phyloP scores from a whole-genome alignment of 2,329 filamentous ascomycete genomes.

The Venturia carpophila region DNA sequence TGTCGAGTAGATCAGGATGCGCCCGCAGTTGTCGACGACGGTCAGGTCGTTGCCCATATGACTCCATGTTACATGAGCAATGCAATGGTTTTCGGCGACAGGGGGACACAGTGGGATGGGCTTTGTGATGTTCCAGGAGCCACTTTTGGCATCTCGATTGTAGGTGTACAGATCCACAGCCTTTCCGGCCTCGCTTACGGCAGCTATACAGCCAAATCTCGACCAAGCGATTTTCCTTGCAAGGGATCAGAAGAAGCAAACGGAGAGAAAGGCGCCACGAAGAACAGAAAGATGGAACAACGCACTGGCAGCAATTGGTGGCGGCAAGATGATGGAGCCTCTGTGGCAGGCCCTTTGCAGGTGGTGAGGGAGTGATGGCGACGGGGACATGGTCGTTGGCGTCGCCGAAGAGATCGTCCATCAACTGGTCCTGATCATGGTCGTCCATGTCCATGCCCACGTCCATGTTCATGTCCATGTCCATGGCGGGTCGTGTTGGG shows the following conservation, averaged over 20 bases:
- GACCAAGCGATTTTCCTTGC: conserved; percentile 78
- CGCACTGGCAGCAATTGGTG: conserved; percentile 76
- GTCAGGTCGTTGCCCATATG: conserved; percentile 71
- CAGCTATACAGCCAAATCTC: conserved; percentile 75
- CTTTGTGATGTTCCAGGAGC: conserved; percentile 68
- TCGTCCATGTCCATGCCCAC: no score
- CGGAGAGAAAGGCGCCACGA: conserved; percentile 23
- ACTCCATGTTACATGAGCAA: conserved; percentile 80
- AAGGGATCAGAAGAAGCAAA: neutral
- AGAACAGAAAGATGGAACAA: conserved; percentile 24
- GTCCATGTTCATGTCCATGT: no score
- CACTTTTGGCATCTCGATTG: conserved; percentile 58
- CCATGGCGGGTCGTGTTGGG: no score
- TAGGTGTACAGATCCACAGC: conserved; percentile 66
- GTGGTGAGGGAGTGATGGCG: conserved; percentile 44
- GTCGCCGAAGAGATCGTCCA: conserved; percentile 43
- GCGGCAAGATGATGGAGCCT: conserved; percentile 69
- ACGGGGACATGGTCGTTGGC: conserved; percentile 53
- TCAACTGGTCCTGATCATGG: conserved; percentile 38
- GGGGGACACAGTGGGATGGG: conserved; percentile 40
- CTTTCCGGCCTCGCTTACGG: conserved; percentile 64
- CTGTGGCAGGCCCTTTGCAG: conserved; percentile 60
- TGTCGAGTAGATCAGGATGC: conserved; percentile 66
- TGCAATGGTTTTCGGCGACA: conserved; percentile 53
- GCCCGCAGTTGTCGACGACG: conserved; percentile 69